Evolutionary conservation across 2,329 filamentous ascomycete species (phyloP), one percentile per base, ranked within the genome.

Genomic region (Byssothecium circinans): DNA sequence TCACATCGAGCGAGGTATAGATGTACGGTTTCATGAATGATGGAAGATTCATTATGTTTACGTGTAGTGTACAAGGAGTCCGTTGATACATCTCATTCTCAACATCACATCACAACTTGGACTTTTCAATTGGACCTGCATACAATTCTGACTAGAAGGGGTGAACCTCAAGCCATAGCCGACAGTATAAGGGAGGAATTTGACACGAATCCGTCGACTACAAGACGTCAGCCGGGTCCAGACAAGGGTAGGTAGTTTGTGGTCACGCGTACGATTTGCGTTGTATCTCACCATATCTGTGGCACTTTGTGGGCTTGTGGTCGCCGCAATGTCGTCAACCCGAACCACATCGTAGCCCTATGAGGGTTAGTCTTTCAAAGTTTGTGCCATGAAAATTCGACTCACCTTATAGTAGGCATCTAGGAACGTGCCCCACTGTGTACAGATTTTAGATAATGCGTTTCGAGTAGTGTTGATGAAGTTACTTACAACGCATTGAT

Each of bases 401-500:
- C 50, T 23, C 5, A 50, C 50, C 41, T 53, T 53, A 38, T 52
- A 52, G 30, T 50, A 52, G 19, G 52, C 49, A 32, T 55, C 45
- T 10, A 50, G 22, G 14, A 57, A 45, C 12, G 41, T 51, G 40
- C 43, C 47, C 41, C 37, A 50, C 37, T 48, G 33, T n/a, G 19
- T 6, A 5, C 4, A 15, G 7, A 12, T 4, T 17, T 45, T 4
- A 29, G 37, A 32, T 37, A 8, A 27, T 11, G 7, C 11, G 25
- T n/a, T n/a, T n/a, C n/a, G n/a, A n/a, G n/a, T n/a, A n/a, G n/a
- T n/a, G n/a, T n/a, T n/a, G n/a, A n/a, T n/a, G n/a, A 23, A 17
- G 14, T 23, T 4, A 50, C 50, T 50, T 35, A 54, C 50, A 8
- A 72, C 57, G 41, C 69, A 71, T 53, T 70, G 68, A 49, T 70